Evolutionary conservation across 169 alveolate genomes (phyloP), one percentile per base, ranked within the genome.

Genomic region (Eimeria acervulina): DNA sequence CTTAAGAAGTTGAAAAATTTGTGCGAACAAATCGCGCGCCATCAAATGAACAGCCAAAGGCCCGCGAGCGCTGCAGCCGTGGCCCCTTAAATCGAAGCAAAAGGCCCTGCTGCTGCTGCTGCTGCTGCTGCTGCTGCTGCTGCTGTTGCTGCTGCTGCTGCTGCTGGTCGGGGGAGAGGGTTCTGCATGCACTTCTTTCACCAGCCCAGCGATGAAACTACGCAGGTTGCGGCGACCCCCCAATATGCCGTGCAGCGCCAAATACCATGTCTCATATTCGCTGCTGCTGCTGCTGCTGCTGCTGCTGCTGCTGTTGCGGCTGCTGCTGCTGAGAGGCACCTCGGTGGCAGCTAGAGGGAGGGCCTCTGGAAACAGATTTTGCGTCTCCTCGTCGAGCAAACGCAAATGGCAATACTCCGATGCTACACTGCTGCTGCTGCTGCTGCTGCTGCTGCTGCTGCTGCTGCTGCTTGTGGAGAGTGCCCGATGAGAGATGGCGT

Each of bases 1-100:
- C 33, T 8, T 78, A 10, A 78, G 61, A 59, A 78, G 89, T 23
- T 38, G 26, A 59, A 38, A 78, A 5, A 78, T 19, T 28, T 78
- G 89, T 6, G 89, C 89, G 68, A 15, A 78, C 23, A 78, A 15
- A 26, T 78, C 89, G 31, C 89, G 23, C 13, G 89, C 89, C 89
- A 78, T 78, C 38, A 78, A 33, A 38, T 78, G 89, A 33, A 78
- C 17, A 51, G 17, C 23, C 66, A 78, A 5, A 15, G 55, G 44
- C 10, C 89, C 89, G 38, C 89, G 55, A 10, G 66, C 68, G 89
- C 89, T 78, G 89, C 89, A 40, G 66, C 89, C 89, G 33, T 78
- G 89, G 26, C 89, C 59, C 66, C 89, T 1, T 26, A 78, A 40
- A 44, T 78, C 89, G 89, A 78, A 78, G 1, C 66, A 40, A 44